phyloP scores from a whole-genome alignment of 441 rosid species.

The Euphorbia schlechtendalii region DNA sequence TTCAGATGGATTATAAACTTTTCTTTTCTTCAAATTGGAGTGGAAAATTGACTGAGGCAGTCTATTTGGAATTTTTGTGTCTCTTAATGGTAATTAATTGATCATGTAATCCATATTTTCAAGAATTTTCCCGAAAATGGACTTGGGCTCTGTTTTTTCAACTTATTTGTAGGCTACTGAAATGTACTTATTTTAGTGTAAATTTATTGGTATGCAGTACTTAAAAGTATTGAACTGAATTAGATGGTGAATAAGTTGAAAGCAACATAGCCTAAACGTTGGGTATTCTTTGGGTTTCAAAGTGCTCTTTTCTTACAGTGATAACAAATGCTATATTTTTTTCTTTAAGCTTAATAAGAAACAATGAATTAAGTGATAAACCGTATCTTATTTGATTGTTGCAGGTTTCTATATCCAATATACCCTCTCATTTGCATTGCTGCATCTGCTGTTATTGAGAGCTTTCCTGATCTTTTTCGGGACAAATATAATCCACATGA shows the following conservation, averaged over 20 bases:
- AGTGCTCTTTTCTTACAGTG: neutral
- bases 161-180: too few species aligned
- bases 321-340: neutral
- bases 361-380: slow-evolving; percentile 2
- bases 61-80: neutral
- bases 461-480: slow-evolving; percentile 80
- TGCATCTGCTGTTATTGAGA: slow-evolving; percentile 93
- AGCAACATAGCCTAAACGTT: too few species aligned
- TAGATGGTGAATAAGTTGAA: too few species aligned
- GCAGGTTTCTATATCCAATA: slow-evolving; percentile 90
- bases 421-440: slow-evolving; percentile 90
- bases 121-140: neutral
- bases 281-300: neutral
- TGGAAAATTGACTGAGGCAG: neutral
- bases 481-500: slow-evolving; percentile 49
- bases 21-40: neutral
- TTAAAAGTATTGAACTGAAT: too few species aligned
- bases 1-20: neutral
- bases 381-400: slow-evolving; percentile 9
- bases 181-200: too few species aligned
- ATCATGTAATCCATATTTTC: too few species aligned
- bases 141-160: neutral
- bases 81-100: neutral
- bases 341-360: neutral
- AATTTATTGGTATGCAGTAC: too few species aligned